Percentiles rank a stretch among this genome's conserved stretches.
Evolutionary conservation across 2,329 filamentous ascomycete species (phyloP).

Genomic region (Fusarium mexicanum): DNA sequence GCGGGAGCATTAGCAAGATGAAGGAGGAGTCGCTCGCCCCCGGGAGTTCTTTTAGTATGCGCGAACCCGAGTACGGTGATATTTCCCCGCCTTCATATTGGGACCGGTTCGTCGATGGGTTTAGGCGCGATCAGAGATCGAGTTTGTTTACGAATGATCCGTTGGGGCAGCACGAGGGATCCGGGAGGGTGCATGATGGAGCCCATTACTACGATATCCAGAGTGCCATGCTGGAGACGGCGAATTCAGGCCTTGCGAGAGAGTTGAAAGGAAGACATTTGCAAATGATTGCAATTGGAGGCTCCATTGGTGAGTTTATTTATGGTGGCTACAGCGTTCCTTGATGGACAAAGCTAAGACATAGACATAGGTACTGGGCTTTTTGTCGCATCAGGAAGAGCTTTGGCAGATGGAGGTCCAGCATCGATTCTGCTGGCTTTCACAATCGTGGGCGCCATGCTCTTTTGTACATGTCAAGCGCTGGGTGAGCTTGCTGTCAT

Average conservation of each 20-base stretch:
- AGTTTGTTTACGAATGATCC: constrained; percentile 59
- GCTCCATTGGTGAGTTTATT: constrained; percentile 75
- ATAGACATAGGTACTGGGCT: constrained; percentile 73
- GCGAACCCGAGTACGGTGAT: constrained; percentile 58
- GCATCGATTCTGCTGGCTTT: constrained; percentile 84
- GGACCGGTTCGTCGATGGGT: constrained; percentile 66
- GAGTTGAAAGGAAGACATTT: constrained; percentile 85
- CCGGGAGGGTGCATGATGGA: constrained; percentile 48
- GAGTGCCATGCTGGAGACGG: constrained; percentile 75
- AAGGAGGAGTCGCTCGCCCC: constrained; percentile 66
- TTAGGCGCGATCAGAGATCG: constrained; percentile 67
- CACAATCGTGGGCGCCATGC: constrained; percentile 81
- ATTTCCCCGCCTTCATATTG: constrained; percentile 47
- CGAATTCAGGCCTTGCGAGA: constrained; percentile 77
- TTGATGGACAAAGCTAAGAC: constrained; percentile 23
- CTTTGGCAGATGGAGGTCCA: constrained; percentile 77
- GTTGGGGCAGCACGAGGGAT: constrained; percentile 48
- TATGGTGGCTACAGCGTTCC: not conserved
- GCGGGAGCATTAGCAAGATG: constrained; percentile 64
- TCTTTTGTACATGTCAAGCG: constrained; percentile 92
- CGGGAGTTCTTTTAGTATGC: constrained; percentile 62
- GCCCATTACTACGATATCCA: constrained; percentile 65
- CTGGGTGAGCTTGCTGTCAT: constrained; percentile 91
- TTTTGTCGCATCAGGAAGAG: constrained; percentile 83
- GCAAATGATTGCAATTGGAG: constrained; percentile 98